These are phyloP conservation scores for Cairneyella variabilis DNA, from an alignment of 495 filamentous ascomycete genomes.

Conservation along the genomic window DNA sequence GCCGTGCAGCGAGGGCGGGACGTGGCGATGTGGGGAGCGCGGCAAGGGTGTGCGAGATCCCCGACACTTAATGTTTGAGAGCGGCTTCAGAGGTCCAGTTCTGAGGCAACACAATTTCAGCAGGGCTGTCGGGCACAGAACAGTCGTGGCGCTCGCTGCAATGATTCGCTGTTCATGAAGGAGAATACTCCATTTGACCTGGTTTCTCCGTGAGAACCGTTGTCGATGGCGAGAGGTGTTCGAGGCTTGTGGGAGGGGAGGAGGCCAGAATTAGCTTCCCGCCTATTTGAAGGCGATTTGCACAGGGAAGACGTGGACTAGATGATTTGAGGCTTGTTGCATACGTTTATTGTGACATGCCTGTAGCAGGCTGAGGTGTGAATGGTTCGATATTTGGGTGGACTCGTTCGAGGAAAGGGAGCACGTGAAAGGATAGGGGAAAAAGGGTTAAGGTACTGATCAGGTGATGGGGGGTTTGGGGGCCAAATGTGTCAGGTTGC, in stretches of 20 bases:
- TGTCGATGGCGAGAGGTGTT: not conserved
- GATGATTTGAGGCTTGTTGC: constrained; percentile 7
- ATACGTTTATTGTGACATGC: constrained; percentile 14
- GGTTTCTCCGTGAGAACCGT: not conserved
- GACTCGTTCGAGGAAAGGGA: not conserved
- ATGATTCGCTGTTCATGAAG: not conserved
- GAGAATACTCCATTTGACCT: not conserved
- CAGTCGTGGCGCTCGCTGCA: not conserved
- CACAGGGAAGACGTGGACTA: constrained; percentile 3
- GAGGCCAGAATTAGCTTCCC: too few species aligned
- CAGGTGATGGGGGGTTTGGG: too few species aligned
- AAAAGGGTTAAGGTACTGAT: not conserved
- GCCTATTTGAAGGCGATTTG: constrained; percentile 3
- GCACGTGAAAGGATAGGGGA: not conserved
- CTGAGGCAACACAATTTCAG: constrained; percentile 18
- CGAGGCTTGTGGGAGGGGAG: too few species aligned
- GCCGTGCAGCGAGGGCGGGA: not conserved
- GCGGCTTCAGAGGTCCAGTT: constrained; percentile 17
- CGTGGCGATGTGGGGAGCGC: not conserved
- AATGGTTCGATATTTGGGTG: constrained; percentile 14
- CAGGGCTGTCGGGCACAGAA: not conserved
- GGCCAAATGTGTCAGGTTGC: too few species aligned
- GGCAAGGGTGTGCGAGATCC: constrained; percentile 15
- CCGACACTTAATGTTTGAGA: constrained; percentile 25
- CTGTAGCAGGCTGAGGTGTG: constrained; percentile 4